Conservation (phyloP, 2,329 filamentous ascomycete species). For the Chaetomium globosum region DNA sequence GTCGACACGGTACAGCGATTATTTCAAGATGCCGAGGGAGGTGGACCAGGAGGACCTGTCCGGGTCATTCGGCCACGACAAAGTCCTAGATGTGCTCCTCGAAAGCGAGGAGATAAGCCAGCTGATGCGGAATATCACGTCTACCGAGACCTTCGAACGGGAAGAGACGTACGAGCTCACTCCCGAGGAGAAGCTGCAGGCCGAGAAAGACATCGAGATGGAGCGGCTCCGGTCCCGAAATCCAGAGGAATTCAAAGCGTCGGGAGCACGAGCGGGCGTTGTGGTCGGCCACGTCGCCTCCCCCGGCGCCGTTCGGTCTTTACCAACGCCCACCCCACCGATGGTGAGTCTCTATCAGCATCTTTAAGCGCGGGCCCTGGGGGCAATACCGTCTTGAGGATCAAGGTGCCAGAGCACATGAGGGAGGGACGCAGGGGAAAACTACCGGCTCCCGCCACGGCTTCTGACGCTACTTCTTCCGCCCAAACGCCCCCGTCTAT, state of each 20-base stretch:
- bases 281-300: constrained; percentile 9
- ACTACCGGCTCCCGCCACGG: constrained; percentile 6
- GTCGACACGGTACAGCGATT: constrained; percentile 59
- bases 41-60: constrained; percentile 41
- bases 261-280: constrained; percentile 20
- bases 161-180: constrained; percentile 67
- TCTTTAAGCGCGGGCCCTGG: background rate
- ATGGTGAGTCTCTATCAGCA: constrained; percentile 30
- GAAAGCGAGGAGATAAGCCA: constrained; percentile 40
- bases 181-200: constrained; percentile 61
- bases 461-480: background rate
- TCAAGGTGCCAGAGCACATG: constrained; percentile 32
- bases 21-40: constrained; percentile 61
- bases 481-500: background rate
- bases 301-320: background rate
- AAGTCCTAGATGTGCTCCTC: constrained; percentile 57
- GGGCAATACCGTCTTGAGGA: constrained; percentile 24
- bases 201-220: constrained; percentile 46
- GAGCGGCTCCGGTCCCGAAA: constrained; percentile 34
- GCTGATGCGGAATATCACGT: constrained; percentile 59
- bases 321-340: constrained; percentile 9
- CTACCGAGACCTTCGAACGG: constrained; percentile 72
- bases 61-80: constrained; percentile 63
- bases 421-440: constrained; percentile 21
- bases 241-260: constrained; percentile 32